phyloP scores from a whole-genome alignment of 129 eudicot species.

The Centrapalus pauciflorus region DNA sequence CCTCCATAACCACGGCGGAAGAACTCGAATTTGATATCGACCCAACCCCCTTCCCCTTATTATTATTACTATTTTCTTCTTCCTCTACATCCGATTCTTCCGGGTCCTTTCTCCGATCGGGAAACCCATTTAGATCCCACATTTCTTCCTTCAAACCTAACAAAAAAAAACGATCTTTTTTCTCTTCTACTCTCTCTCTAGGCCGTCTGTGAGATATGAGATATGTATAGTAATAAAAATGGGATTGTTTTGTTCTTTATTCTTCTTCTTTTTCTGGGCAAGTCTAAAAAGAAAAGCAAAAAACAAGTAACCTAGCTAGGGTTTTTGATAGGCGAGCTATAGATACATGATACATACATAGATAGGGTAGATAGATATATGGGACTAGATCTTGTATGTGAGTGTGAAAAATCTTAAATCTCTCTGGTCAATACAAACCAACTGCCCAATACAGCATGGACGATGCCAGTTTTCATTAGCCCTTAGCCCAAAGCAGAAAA shows the following conservation, averaged over 20 bases:
- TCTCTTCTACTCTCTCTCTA: constrained; percentile 12
- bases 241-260: constrained; percentile 16
- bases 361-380: constrained; percentile 1
- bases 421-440: constrained; percentile 20
- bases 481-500: constrained; percentile 18
- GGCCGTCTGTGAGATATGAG: not conserved
- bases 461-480: constrained; percentile 20
- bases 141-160: constrained; percentile 31
- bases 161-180: not conserved
- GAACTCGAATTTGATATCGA: constrained; percentile 54
- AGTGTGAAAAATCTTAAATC: constrained; percentile 8
- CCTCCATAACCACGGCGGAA: constrained; percentile 65
- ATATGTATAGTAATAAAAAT: constrained; percentile 13
- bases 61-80: not conserved
- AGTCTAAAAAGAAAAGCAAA: constrained; percentile 26
- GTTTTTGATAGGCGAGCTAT: constrained; percentile 24
- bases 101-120: constrained; percentile 39
- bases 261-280: constrained; percentile 25
- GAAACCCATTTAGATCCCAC: constrained; percentile 94
- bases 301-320: constrained; percentile 50
- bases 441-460: constrained; percentile 42
- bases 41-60: constrained; percentile 65
- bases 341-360: constrained; percentile 7
- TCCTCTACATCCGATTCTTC: constrained; percentile 7
- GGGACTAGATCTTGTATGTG: constrained; percentile 38